These are phyloP conservation scores for Aspergillus avenaceus DNA, from an alignment of 495 filamentous ascomycete species.

Conservation along the genomic window DNA sequence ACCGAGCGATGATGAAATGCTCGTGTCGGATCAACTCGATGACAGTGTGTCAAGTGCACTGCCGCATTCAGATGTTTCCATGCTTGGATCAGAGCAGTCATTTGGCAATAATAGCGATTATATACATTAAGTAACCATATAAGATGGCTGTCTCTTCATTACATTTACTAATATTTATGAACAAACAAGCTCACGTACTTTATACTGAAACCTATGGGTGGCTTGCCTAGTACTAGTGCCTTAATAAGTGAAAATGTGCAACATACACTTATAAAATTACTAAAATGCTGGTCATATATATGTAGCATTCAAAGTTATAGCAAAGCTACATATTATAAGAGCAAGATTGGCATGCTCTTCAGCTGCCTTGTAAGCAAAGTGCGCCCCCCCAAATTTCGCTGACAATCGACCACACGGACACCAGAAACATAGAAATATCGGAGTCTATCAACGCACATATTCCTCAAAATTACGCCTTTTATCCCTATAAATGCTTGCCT, in stretches of 20 bases:
- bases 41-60: slow-evolving; percentile 1
- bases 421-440: not conserved
- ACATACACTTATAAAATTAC: too few species aligned
- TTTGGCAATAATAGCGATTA: not conserved
- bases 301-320: not conserved
- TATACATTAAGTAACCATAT: not conserved
- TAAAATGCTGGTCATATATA: too few species aligned
- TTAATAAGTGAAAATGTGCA: too few species aligned
- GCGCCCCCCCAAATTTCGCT: too few species aligned
- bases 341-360: not conserved
- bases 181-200: too few species aligned
- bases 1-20: slow-evolving; percentile 3
- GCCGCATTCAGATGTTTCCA: not conserved
- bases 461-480: not conserved
- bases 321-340: not conserved
- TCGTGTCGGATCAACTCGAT: slow-evolving; percentile 2
- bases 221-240: too few species aligned
- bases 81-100: not conserved
- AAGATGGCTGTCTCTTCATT: too few species aligned
- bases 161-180: too few species aligned
- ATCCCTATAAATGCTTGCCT: not conserved
- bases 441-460: not conserved
- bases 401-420: not conserved
- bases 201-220: too few species aligned
- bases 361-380: too few species aligned